Conservation (phyloP, 768 basidiomycete species). For the Suillus occidentalis region DNA sequence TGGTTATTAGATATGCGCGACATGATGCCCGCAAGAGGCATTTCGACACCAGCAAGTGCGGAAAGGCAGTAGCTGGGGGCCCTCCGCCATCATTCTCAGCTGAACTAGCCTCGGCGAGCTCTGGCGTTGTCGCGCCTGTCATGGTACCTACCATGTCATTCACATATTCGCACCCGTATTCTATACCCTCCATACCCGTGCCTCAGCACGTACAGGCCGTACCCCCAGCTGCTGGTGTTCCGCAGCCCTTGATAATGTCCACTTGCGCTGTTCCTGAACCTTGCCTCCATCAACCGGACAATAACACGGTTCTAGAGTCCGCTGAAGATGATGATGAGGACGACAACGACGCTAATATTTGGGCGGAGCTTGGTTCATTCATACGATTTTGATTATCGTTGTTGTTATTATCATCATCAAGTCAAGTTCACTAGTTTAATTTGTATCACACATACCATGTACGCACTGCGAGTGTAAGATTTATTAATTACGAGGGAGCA, state of each 20-base stretch:
- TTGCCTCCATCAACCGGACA: not conserved
- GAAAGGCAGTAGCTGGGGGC: not conserved
- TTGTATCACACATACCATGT: too few species aligned
- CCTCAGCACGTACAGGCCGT: not conserved
- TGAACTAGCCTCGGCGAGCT: not conserved
- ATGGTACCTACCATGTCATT: not conserved
- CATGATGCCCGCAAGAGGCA: not conserved
- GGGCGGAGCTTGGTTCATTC: not conserved
- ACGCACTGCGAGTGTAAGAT: too few species aligned
- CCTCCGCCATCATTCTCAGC: not conserved
- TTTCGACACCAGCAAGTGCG: not conserved
- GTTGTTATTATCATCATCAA: too few species aligned
- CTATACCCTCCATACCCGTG: not conserved
- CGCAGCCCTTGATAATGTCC: not conserved
- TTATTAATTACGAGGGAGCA: too few species aligned
- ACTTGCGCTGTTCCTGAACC: not conserved
- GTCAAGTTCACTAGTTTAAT: too few species aligned
- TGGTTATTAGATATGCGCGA: not conserved
- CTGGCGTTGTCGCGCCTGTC: not conserved
- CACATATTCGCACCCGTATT: not conserved
- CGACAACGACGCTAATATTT: not conserved
- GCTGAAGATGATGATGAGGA: not conserved
- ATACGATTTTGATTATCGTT: too few species aligned
- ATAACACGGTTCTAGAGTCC: not conserved
- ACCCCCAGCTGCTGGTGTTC: not conserved